Base-by-base conservation (phyloP, 169 alveolate species). In the Toxoplasma gondii region DNA sequence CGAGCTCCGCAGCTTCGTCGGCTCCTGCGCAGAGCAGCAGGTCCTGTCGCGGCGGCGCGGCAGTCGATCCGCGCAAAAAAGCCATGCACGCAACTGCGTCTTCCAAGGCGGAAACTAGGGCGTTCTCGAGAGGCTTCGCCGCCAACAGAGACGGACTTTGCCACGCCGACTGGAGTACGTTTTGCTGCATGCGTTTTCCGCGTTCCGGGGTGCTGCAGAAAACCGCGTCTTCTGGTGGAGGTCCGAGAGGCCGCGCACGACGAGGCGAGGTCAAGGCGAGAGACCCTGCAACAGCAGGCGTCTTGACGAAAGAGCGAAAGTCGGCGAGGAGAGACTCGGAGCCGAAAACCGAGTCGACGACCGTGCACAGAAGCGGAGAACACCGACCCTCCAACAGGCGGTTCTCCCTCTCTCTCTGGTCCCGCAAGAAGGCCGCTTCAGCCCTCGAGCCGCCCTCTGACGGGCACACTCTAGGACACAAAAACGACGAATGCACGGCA, bases 1-100 rank as follows among this genome's bases (percentile, higher is more conserved):
- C 87, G 24, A 92, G 88, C 34, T 78, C 84, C 34, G 94, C 94
- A 10, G 94, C 94, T 80, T 92, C 94, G n/a, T 92, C 92, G 29
- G 94, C 82, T 1, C 91, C 92, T 5, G 92, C 94, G 53, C 69
- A 87, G 88, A 81, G 64, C 88, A 92, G 45, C 92, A 92, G 49
- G 78, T 92, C 94, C 38, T 24, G 91, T 4, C 94, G 94, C 53
- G 80, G 92, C 74, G 91, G 90, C 17, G 34, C 41, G 5, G 54
- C 34, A 16, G 38, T 7, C 38, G 44, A 82, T 10, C 90, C 90
- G 19, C 64, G 90, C 41, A 82, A 31, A 31, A 41, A 82, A 22
- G 44, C 44, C 90, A 82, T 82, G 69, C 67, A 24, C 19, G 53
- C 58, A 19, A 39, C 69, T 10, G 90, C 90, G 38, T 82, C 90